A percentile compares a stretch with the other conserved stretches of the same genome.
Evolutionary conservation across 169 alveolate genomes (phyloP).

Genomic region (Plasmodium inui): DNA sequence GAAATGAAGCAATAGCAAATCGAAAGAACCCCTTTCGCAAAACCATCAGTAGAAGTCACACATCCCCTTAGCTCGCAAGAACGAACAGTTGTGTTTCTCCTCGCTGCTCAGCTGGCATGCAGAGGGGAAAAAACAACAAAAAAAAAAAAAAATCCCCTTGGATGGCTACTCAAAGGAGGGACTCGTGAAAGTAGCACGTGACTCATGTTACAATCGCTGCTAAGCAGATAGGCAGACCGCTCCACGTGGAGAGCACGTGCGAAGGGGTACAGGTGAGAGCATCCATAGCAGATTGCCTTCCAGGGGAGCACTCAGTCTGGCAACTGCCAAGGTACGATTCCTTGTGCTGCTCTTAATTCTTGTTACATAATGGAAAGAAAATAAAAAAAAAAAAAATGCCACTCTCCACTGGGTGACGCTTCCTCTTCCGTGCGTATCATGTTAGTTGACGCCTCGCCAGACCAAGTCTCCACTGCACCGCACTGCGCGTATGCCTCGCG

Average conservation of each 20-base stretch:
- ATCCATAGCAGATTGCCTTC: not conserved
- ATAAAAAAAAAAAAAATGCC: not conserved
- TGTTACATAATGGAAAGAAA: not conserved
- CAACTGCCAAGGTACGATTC: not conserved
- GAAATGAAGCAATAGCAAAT: not conserved
- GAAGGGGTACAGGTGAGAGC: not conserved
- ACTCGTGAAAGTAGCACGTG: not conserved
- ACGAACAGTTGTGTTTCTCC: not conserved
- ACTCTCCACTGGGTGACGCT: not conserved
- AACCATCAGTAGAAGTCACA: not conserved
- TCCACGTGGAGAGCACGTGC: not conserved
- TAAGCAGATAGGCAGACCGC: not conserved
- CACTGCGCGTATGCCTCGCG: not conserved
- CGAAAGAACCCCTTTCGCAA: not conserved
- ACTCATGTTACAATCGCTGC: not conserved
- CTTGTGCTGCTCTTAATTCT: not conserved
- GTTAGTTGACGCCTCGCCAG: not conserved
- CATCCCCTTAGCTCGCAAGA: not conserved
- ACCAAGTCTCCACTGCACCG: too few species aligned
- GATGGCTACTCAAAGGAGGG: not conserved
- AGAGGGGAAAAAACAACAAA: not conserved
- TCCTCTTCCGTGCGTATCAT: not conserved
- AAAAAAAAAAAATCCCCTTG: not conserved
- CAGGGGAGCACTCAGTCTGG: not conserved
- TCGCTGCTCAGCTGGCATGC: not conserved